A percentile compares a stretch with the other conserved stretches of the same genome.
These are phyloP conservation scores for Hansenula anomala DNA, from an alignment of 1,139 yeast genomes.

Conservation along the genomic window DNA sequence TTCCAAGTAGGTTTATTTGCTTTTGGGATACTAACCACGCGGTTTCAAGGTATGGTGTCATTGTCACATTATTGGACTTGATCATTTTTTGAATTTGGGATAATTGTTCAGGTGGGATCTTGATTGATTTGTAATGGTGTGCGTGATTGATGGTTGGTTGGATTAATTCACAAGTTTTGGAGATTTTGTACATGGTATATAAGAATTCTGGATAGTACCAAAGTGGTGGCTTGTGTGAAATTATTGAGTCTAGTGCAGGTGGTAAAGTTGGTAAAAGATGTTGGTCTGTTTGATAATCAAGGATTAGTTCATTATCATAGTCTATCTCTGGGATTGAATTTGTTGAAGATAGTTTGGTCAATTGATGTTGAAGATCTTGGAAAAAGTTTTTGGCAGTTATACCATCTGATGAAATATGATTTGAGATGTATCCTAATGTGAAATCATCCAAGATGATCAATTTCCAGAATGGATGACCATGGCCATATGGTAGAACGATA, in stretches of 20 bases:
- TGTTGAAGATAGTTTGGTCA: neutral
- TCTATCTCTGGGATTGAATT: neutral
- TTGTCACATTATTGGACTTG: neutral
- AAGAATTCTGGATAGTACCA: neutral
- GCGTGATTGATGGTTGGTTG: no score
- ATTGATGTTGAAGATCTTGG: neutral
- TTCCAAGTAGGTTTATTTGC: neutral
- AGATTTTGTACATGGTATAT: neutral
- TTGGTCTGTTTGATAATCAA: neutral
- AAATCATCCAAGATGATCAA: neutral
- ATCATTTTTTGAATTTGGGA: neutral
- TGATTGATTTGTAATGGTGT: neutral
- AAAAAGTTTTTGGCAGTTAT: neutral
- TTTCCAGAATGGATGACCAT: neutral
- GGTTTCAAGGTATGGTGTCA: neutral
- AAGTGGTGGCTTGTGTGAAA: neutral
- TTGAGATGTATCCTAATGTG: neutral
- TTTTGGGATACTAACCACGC: neutral
- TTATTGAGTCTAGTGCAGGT: neutral
- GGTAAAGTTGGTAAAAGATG: neutral
- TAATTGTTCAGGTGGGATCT: neutral
- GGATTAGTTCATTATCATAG: neutral
- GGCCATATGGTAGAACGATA: neutral
- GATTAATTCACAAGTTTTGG: no score
- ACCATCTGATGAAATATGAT: neutral